A percentile compares a stretch with the other conserved stretches of the same genome.
Evolutionary conservation across 495 filamentous ascomycete species (phyloP).

Genomic region (Daldinia decipiens): DNA sequence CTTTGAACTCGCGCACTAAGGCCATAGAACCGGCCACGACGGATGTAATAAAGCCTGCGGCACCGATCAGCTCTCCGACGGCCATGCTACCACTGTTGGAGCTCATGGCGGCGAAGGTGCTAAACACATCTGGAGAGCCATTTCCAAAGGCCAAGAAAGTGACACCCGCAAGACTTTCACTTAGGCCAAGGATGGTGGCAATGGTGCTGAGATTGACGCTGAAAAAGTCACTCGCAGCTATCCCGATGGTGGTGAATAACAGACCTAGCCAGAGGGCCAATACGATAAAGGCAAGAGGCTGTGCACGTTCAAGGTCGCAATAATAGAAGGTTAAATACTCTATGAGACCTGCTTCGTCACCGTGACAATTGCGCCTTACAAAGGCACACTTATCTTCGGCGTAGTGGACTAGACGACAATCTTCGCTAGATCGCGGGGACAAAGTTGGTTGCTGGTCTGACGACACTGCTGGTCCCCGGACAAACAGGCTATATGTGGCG

Average conservation of each 20-base stretch:
- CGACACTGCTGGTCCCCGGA: conserved; percentile 21
- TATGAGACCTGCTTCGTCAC: conserved; percentile 89
- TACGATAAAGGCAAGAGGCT: conserved; percentile 79
- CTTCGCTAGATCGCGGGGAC: conserved; percentile 39
- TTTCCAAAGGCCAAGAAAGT: conserved; percentile 98
- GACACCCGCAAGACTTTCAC: conserved; percentile 94
- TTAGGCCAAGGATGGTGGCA: conserved; percentile 85
- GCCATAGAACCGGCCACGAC: conserved; percentile 99
- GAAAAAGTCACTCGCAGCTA: conserved; percentile 97
- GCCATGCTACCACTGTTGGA: conserved; percentile 96
- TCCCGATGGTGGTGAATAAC: conserved; percentile 97
- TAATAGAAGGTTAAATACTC: conserved; percentile 95
- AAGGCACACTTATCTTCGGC: conserved; percentile 87
- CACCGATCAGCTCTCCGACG: conserved; percentile 94
- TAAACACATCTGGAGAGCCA: conserved; percentile 99
- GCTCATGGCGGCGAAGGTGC: conserved; percentile 97
- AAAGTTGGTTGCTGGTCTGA: conserved; percentile 14
- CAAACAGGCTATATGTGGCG: conserved; percentile 48
- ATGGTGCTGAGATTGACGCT: conserved; percentile 96
- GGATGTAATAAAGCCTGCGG: conserved; percentile 94
- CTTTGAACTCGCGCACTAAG: conserved; percentile 89
- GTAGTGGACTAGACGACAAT: conserved; percentile 85
- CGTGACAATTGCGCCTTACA: conserved; percentile 80
- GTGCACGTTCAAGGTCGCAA: conserved; percentile 75
- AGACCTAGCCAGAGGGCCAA: conserved; percentile 86